Conservation (phyloP, 306 rosid species). For the Prosopis cineraria region DNA sequence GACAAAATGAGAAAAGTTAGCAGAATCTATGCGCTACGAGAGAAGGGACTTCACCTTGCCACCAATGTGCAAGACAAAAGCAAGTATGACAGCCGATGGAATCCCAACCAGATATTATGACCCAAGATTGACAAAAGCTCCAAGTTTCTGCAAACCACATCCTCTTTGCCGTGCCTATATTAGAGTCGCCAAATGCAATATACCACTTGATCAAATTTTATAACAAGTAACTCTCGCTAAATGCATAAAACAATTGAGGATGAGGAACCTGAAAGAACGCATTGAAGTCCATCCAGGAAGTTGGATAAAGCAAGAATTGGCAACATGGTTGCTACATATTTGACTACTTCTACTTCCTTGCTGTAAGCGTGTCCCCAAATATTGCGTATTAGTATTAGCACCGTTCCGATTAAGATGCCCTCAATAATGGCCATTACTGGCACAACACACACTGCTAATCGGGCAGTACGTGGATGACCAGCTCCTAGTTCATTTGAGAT, state of each 20-base stretch:
- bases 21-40: not conserved
- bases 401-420: constrained; percentile 49
- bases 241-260: not conserved
- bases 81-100: constrained; percentile 60
- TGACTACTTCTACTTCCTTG: constrained; percentile 59
- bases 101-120: constrained; percentile 76
- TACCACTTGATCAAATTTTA: not conserved
- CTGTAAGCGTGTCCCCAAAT: constrained; percentile 76
- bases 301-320: constrained; percentile 63
- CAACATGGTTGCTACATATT: constrained; percentile 59
- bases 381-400: constrained; percentile 56
- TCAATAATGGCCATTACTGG: constrained; percentile 52
- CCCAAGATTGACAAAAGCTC: constrained; percentile 75
- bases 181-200: constrained; percentile 1
- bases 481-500: constrained; percentile 86
- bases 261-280: constrained; percentile 65
- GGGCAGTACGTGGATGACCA: constrained; percentile 55
- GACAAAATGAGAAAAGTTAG: not conserved
- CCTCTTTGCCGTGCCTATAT: constrained; percentile 78
- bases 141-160: constrained; percentile 85
- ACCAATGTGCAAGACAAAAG: constrained; percentile 61
- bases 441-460: constrained; percentile 61
- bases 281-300: constrained; percentile 71
- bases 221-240: not conserved
- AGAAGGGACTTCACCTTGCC: constrained; percentile 58